Evolutionary conservation across 495 filamentous ascomycete genomes (phyloP).

Genomic region (Podospora conica): DNA sequence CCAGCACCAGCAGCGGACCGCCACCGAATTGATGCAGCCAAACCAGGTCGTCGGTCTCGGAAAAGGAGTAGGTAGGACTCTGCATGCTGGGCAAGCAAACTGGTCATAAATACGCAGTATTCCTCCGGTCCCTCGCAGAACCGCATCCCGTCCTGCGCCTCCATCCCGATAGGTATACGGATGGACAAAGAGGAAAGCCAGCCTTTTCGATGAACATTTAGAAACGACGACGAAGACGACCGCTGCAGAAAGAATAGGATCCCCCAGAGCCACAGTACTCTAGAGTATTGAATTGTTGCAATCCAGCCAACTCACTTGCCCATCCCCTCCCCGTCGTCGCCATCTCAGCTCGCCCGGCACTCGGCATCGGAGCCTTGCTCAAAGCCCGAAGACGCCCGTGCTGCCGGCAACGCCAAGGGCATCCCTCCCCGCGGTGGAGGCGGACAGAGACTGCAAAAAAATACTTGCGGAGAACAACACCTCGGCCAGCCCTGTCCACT

Average conservation of each 20-base stretch:
- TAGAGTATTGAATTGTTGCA: background rate
- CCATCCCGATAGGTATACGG: background rate
- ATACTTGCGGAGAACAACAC: conserved; percentile 7
- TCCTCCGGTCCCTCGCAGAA: background rate
- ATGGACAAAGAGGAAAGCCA: background rate
- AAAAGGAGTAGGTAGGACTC: background rate
- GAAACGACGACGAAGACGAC: background rate
- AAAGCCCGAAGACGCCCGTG: background rate
- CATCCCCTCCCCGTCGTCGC: too few relatives aligned
- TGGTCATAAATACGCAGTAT: background rate
- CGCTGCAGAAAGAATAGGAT: background rate
- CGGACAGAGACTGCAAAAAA: background rate
- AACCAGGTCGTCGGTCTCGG: conserved; percentile 3
- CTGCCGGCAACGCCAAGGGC: background rate
- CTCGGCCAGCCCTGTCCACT: conserved; percentile 1
- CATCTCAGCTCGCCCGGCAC: background rate
- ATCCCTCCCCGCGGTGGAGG: conserved; percentile 4
- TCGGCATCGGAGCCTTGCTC: background rate
- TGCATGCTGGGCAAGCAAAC: background rate
- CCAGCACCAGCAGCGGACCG: conserved; percentile 19
- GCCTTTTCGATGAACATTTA: too few relatives aligned
- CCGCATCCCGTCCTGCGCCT: background rate
- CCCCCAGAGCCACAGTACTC: too few relatives aligned
- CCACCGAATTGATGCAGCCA: conserved; percentile 7
- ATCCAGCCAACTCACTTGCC: too few relatives aligned